Base-by-base conservation (phyloP, 129 eudicot species). In the Ambrosia artemisiifolia region DNA sequence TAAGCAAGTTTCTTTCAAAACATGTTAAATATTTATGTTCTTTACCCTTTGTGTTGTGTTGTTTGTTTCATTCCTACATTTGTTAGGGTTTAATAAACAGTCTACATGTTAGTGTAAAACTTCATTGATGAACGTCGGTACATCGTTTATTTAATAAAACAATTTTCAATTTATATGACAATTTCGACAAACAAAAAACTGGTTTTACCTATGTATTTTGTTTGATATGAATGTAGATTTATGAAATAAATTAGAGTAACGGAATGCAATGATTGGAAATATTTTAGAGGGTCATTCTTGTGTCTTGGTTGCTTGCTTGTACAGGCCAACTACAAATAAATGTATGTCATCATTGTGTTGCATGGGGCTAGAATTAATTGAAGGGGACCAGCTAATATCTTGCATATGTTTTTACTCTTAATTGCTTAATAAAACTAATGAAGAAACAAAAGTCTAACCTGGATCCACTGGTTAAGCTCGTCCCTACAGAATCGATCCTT, bases 371-470 rank as follows among this genome's bases (percentile, higher is more conserved):
- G 66, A 28, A 69, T 57, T 19, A 67, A 59, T 19, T 46, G 44
- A 46, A 60, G 81, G 81, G 81, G 81, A 77, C 75, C 75, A 46
- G 53, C 53, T 11, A n/a, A 63, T 73, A 32, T 17, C 63, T 57
- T 24, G 38, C 38, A 12, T 57, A 28, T n/a, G 33, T 55, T 57
- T 24, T 57, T 38, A 28, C 64, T 57, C 38, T 30, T 57, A 28
- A 57, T 28, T 30, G 38, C 40, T 11, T 12, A 59, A 28, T 12
- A 59, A 12, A 59, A 59, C 32, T 55, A 20, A 24, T n/a, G n/a
- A n/a, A n/a, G n/a, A n/a, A n/a, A n/a, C n/a, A n/a, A n/a, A n/a
- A n/a, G n/a, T n/a, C n/a, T n/a, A n/a, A n/a, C n/a, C n/a, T n/a
- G n/a, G n/a, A n/a, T n/a, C n/a, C n/a, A n/a, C n/a, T n/a, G n/a